Evolutionary conservation across 2,329 filamentous ascomycete species (phyloP).

Genomic region (Fusarium sp.): DNA sequence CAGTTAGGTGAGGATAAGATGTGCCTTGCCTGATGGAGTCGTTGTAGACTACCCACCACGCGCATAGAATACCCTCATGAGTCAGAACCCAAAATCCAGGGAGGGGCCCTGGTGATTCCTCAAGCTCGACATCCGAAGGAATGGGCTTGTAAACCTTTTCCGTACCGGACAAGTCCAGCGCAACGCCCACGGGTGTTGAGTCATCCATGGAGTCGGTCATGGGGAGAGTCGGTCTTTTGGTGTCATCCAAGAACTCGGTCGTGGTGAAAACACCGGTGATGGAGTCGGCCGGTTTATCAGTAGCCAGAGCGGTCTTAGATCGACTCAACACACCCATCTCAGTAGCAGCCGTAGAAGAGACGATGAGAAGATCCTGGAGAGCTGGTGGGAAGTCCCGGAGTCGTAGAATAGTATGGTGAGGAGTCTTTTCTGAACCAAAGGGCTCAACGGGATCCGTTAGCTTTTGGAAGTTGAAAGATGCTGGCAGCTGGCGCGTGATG

Average conservation of each 20-base stretch:
- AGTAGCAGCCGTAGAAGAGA: slow-evolving; percentile 82
- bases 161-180: slow-evolving; percentile 84
- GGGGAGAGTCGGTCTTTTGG: slow-evolving; percentile 79
- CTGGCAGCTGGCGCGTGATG: slow-evolving; percentile 73
- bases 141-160: slow-evolving; percentile 85
- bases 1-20: slow-evolving; percentile 77
- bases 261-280: slow-evolving; percentile 79
- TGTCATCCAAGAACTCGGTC: slow-evolving; percentile 79
- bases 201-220: slow-evolving; percentile 69
- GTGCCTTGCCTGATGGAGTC: slow-evolving; percentile 83
- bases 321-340: slow-evolving; percentile 84
- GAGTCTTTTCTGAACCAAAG: slow-evolving; percentile 73
- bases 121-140: slow-evolving; percentile 79
- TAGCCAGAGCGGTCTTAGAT: slow-evolving; percentile 75
- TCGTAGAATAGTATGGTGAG: slow-evolving; percentile 83
- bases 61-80: slow-evolving; percentile 84
- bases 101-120: slow-evolving; percentile 82
- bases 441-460: slow-evolving; percentile 80
- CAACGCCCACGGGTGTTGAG: slow-evolving; percentile 85
- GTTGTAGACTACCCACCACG: slow-evolving; percentile 94
- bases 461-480: slow-evolving; percentile 77
- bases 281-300: slow-evolving; percentile 67
- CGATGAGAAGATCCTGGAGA: slow-evolving; percentile 83
- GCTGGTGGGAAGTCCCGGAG: slow-evolving; percentile 84
- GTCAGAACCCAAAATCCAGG: slow-evolving; percentile 89